These are phyloP conservation scores for Lathyrus oleraceus DNA, from an alignment of 306 rosid species.

Conservation along the genomic window DNA sequence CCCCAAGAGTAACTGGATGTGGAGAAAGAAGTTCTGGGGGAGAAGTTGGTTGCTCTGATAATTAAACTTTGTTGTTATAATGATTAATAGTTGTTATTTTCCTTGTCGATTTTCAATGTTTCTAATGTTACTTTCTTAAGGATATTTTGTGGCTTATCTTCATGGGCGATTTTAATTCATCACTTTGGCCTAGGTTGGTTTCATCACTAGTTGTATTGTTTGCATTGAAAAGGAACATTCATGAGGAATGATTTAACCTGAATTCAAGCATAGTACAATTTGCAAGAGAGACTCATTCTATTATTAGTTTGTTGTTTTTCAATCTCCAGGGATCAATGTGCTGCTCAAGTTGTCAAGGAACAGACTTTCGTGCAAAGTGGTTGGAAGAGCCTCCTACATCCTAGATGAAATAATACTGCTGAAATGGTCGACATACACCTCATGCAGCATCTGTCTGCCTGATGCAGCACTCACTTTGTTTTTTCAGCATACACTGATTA, in stretches of 20 bases:
- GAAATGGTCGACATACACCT: slow-evolving; percentile 24
- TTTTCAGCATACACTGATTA: slow-evolving; percentile 1
- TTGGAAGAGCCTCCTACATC: slow-evolving; percentile 77
- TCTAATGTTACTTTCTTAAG: too few species aligned
- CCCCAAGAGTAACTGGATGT: too few species aligned
- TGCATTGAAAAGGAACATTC: slow-evolving; percentile 71
- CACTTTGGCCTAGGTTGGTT: too few species aligned
- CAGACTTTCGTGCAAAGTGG: slow-evolving; percentile 64
- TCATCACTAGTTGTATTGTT: slow-evolving; percentile 68
- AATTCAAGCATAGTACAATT: slow-evolving; percentile 32
- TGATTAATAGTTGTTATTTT: too few species aligned
- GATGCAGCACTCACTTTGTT: slow-evolving; percentile 27
- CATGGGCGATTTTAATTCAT: too few species aligned
- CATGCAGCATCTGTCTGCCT: slow-evolving; percentile 4
- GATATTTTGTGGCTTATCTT: too few species aligned
- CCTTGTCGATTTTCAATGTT: too few species aligned
- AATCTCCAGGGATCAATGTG: slow-evolving; percentile 41
- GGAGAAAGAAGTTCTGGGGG: too few species aligned
- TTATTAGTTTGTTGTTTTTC: slow-evolving; percentile 6
- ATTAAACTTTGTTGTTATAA: too few species aligned
- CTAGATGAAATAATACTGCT: slow-evolving; percentile 34
- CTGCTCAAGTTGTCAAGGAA: slow-evolving; percentile 60
- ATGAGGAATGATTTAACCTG: slow-evolving; percentile 4
- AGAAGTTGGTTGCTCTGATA: too few species aligned
- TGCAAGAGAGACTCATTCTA: background rate